Evolutionary conservation across 1,139 yeast species (phyloP), one percentile per base, ranked within the genome.

Genomic region (Yamadazyma triangularis): DNA sequence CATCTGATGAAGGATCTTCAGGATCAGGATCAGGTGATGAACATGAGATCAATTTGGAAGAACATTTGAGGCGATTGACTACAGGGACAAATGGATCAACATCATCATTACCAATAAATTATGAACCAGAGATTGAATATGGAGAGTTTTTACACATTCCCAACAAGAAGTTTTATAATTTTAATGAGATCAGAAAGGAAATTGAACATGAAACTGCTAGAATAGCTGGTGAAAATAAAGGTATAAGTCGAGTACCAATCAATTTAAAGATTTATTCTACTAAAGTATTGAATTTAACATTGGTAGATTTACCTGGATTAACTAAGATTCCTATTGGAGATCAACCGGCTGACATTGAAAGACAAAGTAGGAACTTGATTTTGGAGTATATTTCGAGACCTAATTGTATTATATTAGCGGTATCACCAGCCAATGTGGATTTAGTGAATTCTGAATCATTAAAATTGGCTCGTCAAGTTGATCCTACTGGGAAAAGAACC

Each of bases 281-380:
- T 28, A 82, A 82, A 43, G 97, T 91, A 11, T 69, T 91, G 40
- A 85, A 89, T 53, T 70, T 91, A 52, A 91, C 98, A 1, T 66
- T 91, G 53, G 96, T 91, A n/a, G 98, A 91, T 59, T 72, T 91
- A 43, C 98, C 98, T 0, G 98, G 98, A 16, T 77, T 91, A 36
- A 91, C 97, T 25, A 91, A 91, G 56, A 91, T 91, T 43, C 98
- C 98, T 12, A 88, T 91, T 47, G 97, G 97, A 19, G 98, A 91
- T 60, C 98, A 91, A 58, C 98, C 98, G 13, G 77, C 87, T 12
- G 97, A 91, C 58, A 91, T 91, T 47, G 98, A 91, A 60, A 76
- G 80, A 53, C 98, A 91, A 58, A 91, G 95, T 31, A 77, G 95
- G 49, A 79, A 78, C 42, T 69, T 93, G 53, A 85, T 93, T 37